Evolutionary conservation across 2,329 filamentous ascomycete genomes (phyloP), one percentile per base, ranked within the genome.

Genomic region (Apiospora rasikravindrae): DNA sequence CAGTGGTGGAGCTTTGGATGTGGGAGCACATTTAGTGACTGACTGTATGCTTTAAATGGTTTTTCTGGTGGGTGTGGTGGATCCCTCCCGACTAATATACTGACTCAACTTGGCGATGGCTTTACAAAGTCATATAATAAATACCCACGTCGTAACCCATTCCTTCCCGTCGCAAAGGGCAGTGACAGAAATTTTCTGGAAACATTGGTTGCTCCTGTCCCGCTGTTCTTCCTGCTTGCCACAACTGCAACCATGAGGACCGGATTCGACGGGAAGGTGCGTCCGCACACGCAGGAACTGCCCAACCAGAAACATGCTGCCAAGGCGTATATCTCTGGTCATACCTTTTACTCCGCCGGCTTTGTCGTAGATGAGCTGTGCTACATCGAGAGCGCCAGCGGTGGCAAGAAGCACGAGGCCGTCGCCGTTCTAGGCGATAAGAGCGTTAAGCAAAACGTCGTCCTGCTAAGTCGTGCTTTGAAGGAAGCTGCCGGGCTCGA

Each of bases 401-500:
- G 71, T 72, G 77, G 73, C 64, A 77, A 69, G 68, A 77, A 79
- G 37, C 82, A 84, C 22, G 85, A 88, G 75, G 87, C 86, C 6
- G 83, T 86, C 42, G 82, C 88, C 1, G 88, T 84, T 0, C 81
- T 87, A 22, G 84, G 86, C 1, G 86, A 87, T 78, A 90, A 89
- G 75, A 88, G 91, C 74, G 86, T 94, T 71, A 85, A 86, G 78
- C 90, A 89, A 75, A 88, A 91, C 74, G 86, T 94, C 71, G 85
- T 93, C 69, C 88, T 95, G 85, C 89, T 94, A 84, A 91, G 93
- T 29, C 91, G 93, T 74, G 86, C 90, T 7, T 89, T 97, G 70
- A 92, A 93, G 74, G 91, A 93, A 47, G 88, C 90, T 8, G 93
- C 93, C 75, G 90, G 89, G 0, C 88, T 97, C 10, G 57, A 64